These are phyloP conservation scores for Hippophae gyantsensis DNA, from an alignment of 306 rosid species.

Conservation along the genomic window DNA sequence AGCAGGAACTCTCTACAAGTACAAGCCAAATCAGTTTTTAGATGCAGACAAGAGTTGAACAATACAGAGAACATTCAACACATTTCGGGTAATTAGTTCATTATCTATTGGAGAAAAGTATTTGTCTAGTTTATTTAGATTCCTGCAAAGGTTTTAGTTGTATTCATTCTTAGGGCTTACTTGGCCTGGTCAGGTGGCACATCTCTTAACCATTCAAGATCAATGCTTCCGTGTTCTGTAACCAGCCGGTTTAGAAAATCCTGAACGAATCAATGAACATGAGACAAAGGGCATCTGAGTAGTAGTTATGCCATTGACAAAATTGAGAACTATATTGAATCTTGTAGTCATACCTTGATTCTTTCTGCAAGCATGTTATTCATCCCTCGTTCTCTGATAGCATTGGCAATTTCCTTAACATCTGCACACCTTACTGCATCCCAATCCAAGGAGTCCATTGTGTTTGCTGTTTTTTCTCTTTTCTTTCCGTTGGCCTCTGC, in stretches of 20 bases:
- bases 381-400: slow-evolving; percentile 91
- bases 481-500: slow-evolving; percentile 51
- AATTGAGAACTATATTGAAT: slow-evolving; percentile 6
- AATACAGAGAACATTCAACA: not conserved
- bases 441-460: slow-evolving; percentile 95
- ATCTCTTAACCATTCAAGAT: slow-evolving; percentile 97
- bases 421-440: slow-evolving; percentile 84
- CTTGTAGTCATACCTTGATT: slow-evolving; percentile 49
- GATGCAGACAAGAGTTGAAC: slow-evolving; percentile 7
- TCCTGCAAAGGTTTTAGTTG: slow-evolving; percentile 20
- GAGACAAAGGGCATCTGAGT: slow-evolving; percentile 13
- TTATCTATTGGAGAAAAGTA: not conserved
- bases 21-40: slow-evolving; percentile 3
- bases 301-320: slow-evolving; percentile 8
- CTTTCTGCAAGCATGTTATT: slow-evolving; percentile 85
- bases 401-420: slow-evolving; percentile 61
- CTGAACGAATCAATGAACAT: slow-evolving; percentile 45
- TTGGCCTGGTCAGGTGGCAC: slow-evolving; percentile 95
- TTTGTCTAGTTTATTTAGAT: slow-evolving; percentile 5
- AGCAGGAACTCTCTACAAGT: slow-evolving; percentile 79
- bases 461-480: slow-evolving; percentile 47
- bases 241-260: slow-evolving; percentile 76
- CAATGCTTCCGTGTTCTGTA: slow-evolving; percentile 68
- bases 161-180: slow-evolving; percentile 40
- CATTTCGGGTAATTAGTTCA: slow-evolving; percentile 11